These are phyloP conservation scores for Trichomonas gallinae DNA, from an alignment of 208 protist species.

Conservation along the genomic window DNA sequence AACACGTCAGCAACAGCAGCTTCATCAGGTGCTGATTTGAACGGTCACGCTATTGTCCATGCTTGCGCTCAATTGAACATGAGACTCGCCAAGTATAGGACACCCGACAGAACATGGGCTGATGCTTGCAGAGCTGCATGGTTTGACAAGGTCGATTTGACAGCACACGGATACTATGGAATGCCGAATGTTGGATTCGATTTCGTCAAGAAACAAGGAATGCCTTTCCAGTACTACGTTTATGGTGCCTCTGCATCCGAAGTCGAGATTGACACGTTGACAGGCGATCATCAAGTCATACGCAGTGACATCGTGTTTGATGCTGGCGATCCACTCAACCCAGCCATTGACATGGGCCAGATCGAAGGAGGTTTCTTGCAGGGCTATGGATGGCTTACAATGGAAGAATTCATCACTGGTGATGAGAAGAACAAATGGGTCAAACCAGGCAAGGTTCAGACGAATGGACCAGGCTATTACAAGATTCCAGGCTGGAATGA, in stretches of 20 bases:
- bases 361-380: constrained; percentile 23
- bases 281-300: constrained; percentile 36
- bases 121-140: background rate
- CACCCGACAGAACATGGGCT: background rate
- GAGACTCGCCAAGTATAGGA: background rate
- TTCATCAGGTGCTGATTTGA: background rate
- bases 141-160: background rate
- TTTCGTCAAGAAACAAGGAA: background rate
- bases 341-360: constrained; percentile 47
- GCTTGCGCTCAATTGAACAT: constrained; percentile 1
- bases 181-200: background rate
- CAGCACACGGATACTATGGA: background rate
- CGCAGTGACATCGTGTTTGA: constrained; percentile 41
- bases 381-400: constrained; percentile 14
- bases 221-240: background rate
- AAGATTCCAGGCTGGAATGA: constrained; percentile 55
- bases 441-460: constrained; percentile 29
- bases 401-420: constrained; percentile 24
- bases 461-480: constrained; percentile 43
- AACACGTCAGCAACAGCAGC: constrained; percentile 22
- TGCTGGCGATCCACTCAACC: constrained; percentile 40
- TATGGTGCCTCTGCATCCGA: constrained; percentile 26
- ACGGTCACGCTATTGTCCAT: background rate
- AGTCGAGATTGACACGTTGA: constrained; percentile 48
- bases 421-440: background rate